A percentile compares a stretch with the other conserved stretches of the same genome.
These are phyloP conservation scores for Aspergillus pseudoviridinutans DNA, from an alignment of 2,329 filamentous ascomycete species.

Conservation along the genomic window DNA sequence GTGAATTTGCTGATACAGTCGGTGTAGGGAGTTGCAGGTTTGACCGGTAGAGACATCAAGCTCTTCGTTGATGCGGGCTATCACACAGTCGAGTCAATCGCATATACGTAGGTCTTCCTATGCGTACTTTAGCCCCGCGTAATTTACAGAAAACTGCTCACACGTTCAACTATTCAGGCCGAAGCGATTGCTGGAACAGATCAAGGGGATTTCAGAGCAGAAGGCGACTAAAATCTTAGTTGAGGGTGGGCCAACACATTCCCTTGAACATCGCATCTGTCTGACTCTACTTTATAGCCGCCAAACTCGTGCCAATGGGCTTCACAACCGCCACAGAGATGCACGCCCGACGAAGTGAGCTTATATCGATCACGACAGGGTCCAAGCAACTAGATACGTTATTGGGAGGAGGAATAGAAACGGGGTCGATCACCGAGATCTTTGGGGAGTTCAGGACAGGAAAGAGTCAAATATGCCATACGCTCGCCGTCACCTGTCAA, in stretches of 20 bases:
- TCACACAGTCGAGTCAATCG: constrained; percentile 92
- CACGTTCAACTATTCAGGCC: constrained; percentile 43
- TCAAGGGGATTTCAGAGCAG: constrained; percentile 96
- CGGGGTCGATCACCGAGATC: constrained; percentile 94
- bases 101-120: constrained; percentile 67
- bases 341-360: constrained; percentile 92
- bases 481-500: constrained; percentile 96
- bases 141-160: neutral
- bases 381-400: constrained; percentile 97
- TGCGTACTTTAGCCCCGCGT: neutral
- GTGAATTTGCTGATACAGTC: constrained; percentile 8
- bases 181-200: constrained; percentile 76
- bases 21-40: constrained; percentile 73
- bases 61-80: constrained; percentile 86
- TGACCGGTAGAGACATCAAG: constrained; percentile 95
- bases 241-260: constrained; percentile 64
- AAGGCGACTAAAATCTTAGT: constrained; percentile 88
- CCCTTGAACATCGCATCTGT: neutral
- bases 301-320: constrained; percentile 96
- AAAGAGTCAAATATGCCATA: constrained; percentile 98
- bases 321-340: constrained; percentile 99
- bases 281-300: constrained; percentile 54
- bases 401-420: constrained; percentile 90
- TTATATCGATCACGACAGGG: constrained; percentile 96
- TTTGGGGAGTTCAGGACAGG: constrained; percentile 98